Evolutionary conservation across 192 early-diverging fungal genomes (phyloP).

Genomic region (Globomyces pollinis-pini): DNA sequence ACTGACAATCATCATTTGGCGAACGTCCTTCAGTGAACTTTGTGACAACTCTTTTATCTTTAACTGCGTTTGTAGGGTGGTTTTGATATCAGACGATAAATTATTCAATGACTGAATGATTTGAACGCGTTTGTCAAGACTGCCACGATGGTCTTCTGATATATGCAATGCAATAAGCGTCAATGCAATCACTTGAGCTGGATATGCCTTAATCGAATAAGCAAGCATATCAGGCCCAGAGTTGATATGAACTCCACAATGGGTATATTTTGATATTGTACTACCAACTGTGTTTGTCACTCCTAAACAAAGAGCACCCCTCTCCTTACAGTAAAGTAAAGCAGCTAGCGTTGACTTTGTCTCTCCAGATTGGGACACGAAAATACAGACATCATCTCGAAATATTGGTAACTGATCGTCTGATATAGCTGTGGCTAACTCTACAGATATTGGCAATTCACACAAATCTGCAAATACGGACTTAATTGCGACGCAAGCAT

Average conservation of each 20-base stretch:
- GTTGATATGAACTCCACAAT: slow-evolving; percentile 62
- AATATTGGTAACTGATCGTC: slow-evolving; percentile 51
- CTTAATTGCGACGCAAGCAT: slow-evolving; percentile 47
- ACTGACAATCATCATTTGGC: slow-evolving; percentile 43
- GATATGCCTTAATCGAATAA: slow-evolving; percentile 59
- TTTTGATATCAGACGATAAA: slow-evolving; percentile 48
- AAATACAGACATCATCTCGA: slow-evolving; percentile 60
- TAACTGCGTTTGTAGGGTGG: slow-evolving; percentile 36
- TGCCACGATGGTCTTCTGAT: slow-evolving; percentile 46
- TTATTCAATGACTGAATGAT: slow-evolving; percentile 44
- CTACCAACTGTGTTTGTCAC: slow-evolving; percentile 59
- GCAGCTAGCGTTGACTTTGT: slow-evolving; percentile 54
- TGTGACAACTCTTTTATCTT: slow-evolving; percentile 39
- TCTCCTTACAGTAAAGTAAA: slow-evolving; percentile 54
- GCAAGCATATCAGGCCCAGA: slow-evolving; percentile 56
- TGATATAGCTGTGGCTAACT: slow-evolving; percentile 48
- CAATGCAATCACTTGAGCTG: slow-evolving; percentile 52
- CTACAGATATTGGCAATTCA: slow-evolving; percentile 51
- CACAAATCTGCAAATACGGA: slow-evolving; percentile 54
- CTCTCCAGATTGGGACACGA: slow-evolving; percentile 59
- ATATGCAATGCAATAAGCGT: slow-evolving; percentile 54
- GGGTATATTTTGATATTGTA: slow-evolving; percentile 55
- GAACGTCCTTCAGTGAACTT: slow-evolving; percentile 28
- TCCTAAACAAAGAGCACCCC: slow-evolving; percentile 56
- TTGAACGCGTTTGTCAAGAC: slow-evolving; percentile 31